Base-by-base conservation (phyloP, 2,329 filamentous ascomycete genomes). In the Setomelanomma holmii region DNA sequence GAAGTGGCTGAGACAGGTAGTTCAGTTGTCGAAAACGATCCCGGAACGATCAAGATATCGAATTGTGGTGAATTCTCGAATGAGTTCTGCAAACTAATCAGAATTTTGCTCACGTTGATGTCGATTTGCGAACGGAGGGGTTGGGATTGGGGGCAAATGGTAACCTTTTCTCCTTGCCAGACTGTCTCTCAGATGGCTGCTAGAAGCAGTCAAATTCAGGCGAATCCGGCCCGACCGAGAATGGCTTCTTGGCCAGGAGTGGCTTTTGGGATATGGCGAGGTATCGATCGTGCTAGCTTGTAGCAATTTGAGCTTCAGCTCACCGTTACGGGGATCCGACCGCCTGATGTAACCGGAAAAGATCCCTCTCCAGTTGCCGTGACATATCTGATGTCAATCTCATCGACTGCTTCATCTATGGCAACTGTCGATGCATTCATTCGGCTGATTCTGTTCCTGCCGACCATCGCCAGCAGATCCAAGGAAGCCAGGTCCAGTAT, bases 81-180 rank as follows among this genome's bases (percentile, higher is more conserved):
- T 0, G 71, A 73, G 39, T 74, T 72, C 71, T 75, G 45, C 3
- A 8, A 6, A 5, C 11, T 16, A 23, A 56, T 73, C 49, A 73
- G 69, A 39, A 10, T 30, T 4, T 27, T 41, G 22, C 40, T 41
- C n/a, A 19, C 34, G 24, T 34, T 33, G 24, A 30, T 36, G 12
- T 33, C 12, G 27, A 27, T 33, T 48, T 23, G 47, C 30, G 47
- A 46, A 34, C 35, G 36, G 40, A 40, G 53, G 55, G 54, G 39
- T 45, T 39, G 34, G 33, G 48, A n/a, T 30, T 56, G 66, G 27
- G n/a, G 67, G 65, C 36, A 51, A 55, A 58, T 66, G 58, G 68
- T 69, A 63, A 72, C 70, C 69, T 73, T 72, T 72, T 61, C 67
- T 73, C 68, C 66, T 60, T 63, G 70, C 68, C 65, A 73, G 68